Evolutionary conservation across 73 alveolate species (phyloP).

Genomic region (Paramecium pentaurelia): DNA sequence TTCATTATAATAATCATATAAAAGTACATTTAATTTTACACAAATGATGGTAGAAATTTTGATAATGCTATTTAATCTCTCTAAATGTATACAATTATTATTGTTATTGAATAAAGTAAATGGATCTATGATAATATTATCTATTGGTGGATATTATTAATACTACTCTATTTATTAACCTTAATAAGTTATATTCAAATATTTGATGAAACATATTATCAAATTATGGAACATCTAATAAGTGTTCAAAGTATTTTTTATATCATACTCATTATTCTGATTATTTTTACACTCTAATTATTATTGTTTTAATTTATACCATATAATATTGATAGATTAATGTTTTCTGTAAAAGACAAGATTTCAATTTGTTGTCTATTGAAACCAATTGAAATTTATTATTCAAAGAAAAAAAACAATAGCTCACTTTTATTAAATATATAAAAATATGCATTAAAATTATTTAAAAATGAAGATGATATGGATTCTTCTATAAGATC

Average conservation of each 20-base stretch:
- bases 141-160: not conserved
- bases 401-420: not conserved
- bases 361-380: not conserved
- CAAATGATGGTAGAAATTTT: not conserved
- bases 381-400: not conserved
- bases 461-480: slow-evolving; percentile 39
- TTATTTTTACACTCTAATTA: not conserved
- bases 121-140: not conserved
- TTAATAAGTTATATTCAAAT: not conserved
- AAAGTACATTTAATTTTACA: not conserved
- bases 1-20: not conserved
- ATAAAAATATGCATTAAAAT: not conserved
- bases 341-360: not conserved
- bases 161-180: not conserved
- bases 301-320: not conserved
- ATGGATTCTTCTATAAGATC: not conserved
- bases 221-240: not conserved
- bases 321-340: not conserved
- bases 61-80: not conserved
- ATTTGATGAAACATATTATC: not conserved
- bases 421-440: not conserved
- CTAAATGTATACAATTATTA: not conserved
- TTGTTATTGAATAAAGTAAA: not conserved
- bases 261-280: not conserved
- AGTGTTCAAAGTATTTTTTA: not conserved